phyloP scores from a whole-genome alignment of 345 rosid species.

The Eucalyptus guilfoylei region DNA sequence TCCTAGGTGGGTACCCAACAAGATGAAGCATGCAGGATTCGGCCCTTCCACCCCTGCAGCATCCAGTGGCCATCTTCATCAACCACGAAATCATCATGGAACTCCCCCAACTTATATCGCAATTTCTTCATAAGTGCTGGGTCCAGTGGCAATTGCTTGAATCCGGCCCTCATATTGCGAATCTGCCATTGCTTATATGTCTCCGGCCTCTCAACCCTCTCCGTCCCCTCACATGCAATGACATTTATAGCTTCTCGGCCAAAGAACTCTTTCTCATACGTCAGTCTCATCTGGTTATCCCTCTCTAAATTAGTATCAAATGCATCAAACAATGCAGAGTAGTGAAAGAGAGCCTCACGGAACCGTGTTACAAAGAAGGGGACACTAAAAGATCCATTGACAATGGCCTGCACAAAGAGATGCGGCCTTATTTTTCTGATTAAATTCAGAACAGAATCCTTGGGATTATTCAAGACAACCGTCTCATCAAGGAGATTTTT shows the following conservation, averaged over 20 bases:
- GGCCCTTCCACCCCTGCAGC: conserved; percentile 85
- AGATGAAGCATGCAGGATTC: conserved; percentile 49
- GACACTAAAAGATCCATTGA: conserved; percentile 51
- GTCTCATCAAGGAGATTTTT: conserved; percentile 67
- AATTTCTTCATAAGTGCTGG: conserved; percentile 26
- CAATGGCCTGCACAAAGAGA: conserved; percentile 22
- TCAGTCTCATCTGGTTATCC: conserved; percentile 47
- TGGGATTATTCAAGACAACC: conserved; percentile 36
- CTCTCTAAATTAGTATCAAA: conserved; percentile 28
- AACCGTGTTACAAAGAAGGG: conserved; percentile 76
- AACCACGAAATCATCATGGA: conserved; percentile 40
- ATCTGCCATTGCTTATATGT: conserved; percentile 73
- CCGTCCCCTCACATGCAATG: conserved; percentile 68
- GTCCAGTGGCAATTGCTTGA: conserved; percentile 44
- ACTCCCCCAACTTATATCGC: conserved; percentile 16
- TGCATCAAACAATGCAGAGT: conserved; percentile 57
- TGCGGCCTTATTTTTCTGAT: conserved; percentile 50
- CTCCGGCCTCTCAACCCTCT: conserved; percentile 82
- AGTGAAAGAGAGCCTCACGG: conserved; percentile 69
- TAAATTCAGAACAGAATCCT: conserved; percentile 39
- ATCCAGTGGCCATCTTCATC: conserved; percentile 54
- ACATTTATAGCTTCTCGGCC: conserved; percentile 54
- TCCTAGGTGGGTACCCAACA: conserved; percentile 44
- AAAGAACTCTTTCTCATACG: conserved; percentile 49
- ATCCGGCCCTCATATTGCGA: conserved; percentile 50